Evolutionary conservation across 768 basidiomycete species (phyloP).

Genomic region (Clathrus columnatus): DNA sequence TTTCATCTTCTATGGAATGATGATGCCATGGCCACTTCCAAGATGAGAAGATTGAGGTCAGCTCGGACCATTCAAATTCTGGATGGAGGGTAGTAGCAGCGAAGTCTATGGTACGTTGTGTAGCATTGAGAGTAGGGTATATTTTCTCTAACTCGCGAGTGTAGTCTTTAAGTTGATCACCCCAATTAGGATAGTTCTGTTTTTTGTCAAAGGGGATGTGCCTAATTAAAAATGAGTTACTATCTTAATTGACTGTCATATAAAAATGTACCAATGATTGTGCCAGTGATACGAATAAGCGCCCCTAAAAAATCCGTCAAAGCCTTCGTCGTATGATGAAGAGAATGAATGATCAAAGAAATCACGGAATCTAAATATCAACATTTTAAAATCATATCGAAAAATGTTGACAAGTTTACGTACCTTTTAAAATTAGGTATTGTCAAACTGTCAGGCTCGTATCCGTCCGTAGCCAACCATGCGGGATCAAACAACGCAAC

Average conservation of each 20-base stretch:
- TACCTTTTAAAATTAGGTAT: conserved; percentile 38
- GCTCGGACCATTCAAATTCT: not conserved
- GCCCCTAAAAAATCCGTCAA: conserved; percentile 39
- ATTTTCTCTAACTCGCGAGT: not conserved
- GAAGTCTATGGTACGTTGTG: too few relatives aligned
- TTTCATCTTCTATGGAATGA: conserved; percentile 7
- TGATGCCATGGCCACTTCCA: not conserved
- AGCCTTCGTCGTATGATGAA: conserved; percentile 32
- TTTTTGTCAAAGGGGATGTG: conserved; percentile 32
- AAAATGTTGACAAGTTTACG: conserved; percentile 8
- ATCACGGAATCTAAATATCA: conserved; percentile 12
- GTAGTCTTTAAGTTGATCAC: conserved; percentile 25
- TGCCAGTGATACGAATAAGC: conserved; percentile 33
- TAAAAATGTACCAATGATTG: not conserved
- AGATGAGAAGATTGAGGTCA: not conserved
- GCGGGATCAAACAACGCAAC: conserved; percentile 41
- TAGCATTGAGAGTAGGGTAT: not conserved
- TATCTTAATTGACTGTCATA: not conserved
- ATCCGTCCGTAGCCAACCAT: conserved; percentile 38
- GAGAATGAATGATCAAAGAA: conserved; percentile 24
- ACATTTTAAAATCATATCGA: not conserved
- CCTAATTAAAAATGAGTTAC: not conserved
- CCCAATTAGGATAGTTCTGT: conserved; percentile 39
- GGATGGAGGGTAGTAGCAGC: not conserved
- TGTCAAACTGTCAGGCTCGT: conserved; percentile 37